These are phyloP conservation scores for Mucor mucedo DNA, from an alignment of 371 early-diverging fungal genomes.

Conservation along the genomic window DNA sequence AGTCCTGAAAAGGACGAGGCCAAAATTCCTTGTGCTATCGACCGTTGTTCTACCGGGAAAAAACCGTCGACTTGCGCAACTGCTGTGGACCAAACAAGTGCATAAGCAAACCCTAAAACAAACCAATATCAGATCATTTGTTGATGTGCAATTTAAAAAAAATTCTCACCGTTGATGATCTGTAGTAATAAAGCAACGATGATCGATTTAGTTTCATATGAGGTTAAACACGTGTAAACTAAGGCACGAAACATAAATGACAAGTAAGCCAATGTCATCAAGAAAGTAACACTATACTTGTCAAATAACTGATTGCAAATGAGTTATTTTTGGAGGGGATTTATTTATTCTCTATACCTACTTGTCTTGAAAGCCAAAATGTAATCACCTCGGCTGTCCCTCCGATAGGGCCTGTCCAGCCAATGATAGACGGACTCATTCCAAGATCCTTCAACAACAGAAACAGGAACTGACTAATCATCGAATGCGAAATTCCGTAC, in stretches of 20 bases:
- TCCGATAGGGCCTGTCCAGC: slow-evolving; percentile 47
- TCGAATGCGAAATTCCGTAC: slow-evolving; percentile 40
- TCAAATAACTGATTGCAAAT: slow-evolving; percentile 27
- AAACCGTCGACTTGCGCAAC: slow-evolving; percentile 46
- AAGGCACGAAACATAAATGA: slow-evolving; percentile 34
- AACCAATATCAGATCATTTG: slow-evolving; percentile 11
- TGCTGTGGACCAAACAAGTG: slow-evolving; percentile 44
- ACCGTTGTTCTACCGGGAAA: slow-evolving; percentile 44
- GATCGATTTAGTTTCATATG: slow-evolving; percentile 27
- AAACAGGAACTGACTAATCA: slow-evolving; percentile 49
- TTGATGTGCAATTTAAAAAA: not conserved
- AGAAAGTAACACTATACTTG: slow-evolving; percentile 30
- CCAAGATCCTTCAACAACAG: slow-evolving; percentile 39
- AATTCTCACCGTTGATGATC: slow-evolving; percentile 34
- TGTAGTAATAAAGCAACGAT: slow-evolving; percentile 37
- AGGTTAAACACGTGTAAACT: slow-evolving; percentile 33
- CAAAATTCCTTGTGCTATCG: slow-evolving; percentile 48
- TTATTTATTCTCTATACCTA: slow-evolving; percentile 4
- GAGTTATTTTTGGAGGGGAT: not conserved
- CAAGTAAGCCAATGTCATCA: slow-evolving; percentile 35
- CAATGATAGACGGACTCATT: slow-evolving; percentile 35
- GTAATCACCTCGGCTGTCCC: slow-evolving; percentile 43
- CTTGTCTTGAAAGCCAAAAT: slow-evolving; percentile 36
- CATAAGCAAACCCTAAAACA: slow-evolving; percentile 23
- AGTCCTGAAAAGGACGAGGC: slow-evolving; percentile 42